phyloP scores from a whole-genome alignment of 805 yeast species.

The Kodamaea lidongshanica region DNA sequence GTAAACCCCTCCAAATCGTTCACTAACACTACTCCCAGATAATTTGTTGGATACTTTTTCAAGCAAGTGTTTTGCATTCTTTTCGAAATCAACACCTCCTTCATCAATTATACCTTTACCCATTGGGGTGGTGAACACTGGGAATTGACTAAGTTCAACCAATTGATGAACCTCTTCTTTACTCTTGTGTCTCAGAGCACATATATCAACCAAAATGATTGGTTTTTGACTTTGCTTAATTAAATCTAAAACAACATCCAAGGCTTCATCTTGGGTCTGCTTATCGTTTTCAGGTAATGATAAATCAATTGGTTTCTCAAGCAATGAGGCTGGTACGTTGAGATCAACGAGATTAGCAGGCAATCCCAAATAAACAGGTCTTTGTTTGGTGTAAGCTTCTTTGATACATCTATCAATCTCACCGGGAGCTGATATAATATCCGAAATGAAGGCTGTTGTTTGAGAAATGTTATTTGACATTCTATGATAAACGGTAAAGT shows the following conservation, averaged over 20 bases:
- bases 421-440: slow-evolving; percentile 22
- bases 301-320: slow-evolving; percentile 26
- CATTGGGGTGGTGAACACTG: slow-evolving; percentile 26
- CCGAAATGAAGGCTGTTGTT: slow-evolving; percentile 26
- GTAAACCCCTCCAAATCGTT: slow-evolving; percentile 23
- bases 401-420: slow-evolving; percentile 30
- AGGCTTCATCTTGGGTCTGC: slow-evolving; percentile 29
- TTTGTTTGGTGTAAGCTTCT: slow-evolving; percentile 28
- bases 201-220: slow-evolving; percentile 26
- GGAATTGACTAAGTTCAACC: slow-evolving; percentile 22
- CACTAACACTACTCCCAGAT: slow-evolving; percentile 5
- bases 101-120: slow-evolving; percentile 25
- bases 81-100: slow-evolving; percentile 8
- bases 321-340: slow-evolving; percentile 23
- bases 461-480: slow-evolving; percentile 30
- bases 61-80: slow-evolving; percentile 11
- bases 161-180: slow-evolving; percentile 19
- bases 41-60: slow-evolving; percentile 7
- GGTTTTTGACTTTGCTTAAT: slow-evolving; percentile 21
- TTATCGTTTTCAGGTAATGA: slow-evolving; percentile 23
- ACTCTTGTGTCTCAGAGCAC: slow-evolving; percentile 25
- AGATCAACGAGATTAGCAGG: slow-evolving; percentile 33
- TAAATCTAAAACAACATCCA: slow-evolving; percentile 20
- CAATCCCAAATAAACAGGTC: slow-evolving; percentile 30
- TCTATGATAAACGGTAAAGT: slow-evolving; percentile 33